Percentiles rank a stretch among this genome's conserved stretches.
Evolutionary conservation across 2,329 filamentous ascomycete species (phyloP).

Genomic region (Aspergillus glaucus): DNA sequence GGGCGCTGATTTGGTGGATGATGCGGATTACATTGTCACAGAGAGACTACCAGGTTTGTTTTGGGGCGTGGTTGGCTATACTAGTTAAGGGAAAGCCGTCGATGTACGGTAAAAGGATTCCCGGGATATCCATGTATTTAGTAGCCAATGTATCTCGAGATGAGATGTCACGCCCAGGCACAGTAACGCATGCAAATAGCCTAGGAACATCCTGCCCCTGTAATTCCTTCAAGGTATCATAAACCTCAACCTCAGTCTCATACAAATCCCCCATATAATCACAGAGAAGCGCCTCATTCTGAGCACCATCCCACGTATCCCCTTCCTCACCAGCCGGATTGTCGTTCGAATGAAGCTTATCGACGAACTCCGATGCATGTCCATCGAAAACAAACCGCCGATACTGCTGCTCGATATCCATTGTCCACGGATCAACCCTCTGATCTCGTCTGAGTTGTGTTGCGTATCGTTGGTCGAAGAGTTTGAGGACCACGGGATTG

Average conservation of each 20-base stretch:
- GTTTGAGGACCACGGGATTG: conserved; percentile 11
- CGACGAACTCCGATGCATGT: conserved; percentile 5
- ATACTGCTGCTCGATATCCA: conserved; percentile 10
- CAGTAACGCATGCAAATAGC: conserved; percentile 5
- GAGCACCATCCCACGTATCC: conserved; percentile 6
- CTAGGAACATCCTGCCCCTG: conserved; percentile 14
- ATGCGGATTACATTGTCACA: conserved; percentile 17
- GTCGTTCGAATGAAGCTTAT: conserved; percentile 1
- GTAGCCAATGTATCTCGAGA: too few relatives aligned
- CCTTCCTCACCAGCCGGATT: background rate
- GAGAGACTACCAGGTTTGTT: conserved; percentile 11
- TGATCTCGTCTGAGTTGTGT: conserved; percentile 7
- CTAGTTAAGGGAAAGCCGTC: conserved; percentile 8
- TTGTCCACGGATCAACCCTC: conserved; percentile 8
- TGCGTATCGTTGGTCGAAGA: conserved; percentile 16
- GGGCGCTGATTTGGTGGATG: conserved; percentile 9
- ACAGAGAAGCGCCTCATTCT: conserved; percentile 13
- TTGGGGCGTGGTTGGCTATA: conserved; percentile 6
- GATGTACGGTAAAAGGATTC: conserved; percentile 13
- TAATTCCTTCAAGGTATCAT: conserved; percentile 9
- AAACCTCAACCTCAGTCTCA: conserved; percentile 9
- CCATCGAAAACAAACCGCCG: conserved; percentile 10
- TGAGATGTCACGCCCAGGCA: background rate
- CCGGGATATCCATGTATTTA: conserved; percentile 3
- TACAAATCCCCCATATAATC: conserved; percentile 6